phyloP scores from a whole-genome alignment of 1,284 basidiomycete species.

The Mycosarcoma mackinlayi region DNA sequence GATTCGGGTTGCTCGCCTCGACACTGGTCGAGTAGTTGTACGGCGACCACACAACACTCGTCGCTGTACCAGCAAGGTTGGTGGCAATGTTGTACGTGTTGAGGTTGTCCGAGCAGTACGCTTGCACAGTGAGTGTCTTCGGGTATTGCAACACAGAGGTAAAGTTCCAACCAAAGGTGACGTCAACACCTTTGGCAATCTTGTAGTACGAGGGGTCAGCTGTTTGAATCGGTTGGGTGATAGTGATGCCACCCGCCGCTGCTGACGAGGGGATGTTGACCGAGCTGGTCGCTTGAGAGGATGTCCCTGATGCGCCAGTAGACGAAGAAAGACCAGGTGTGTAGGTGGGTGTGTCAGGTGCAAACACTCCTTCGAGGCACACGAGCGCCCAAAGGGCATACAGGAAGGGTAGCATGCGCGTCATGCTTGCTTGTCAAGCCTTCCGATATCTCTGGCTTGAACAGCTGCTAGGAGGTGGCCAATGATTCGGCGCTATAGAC shows the following conservation, averaged over 20 bases:
- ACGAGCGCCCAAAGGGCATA: slow-evolving; percentile 32
- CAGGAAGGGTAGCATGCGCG: slow-evolving; percentile 18
- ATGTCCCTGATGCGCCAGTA: slow-evolving; percentile 5
- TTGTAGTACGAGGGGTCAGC: slow-evolving; percentile 66
- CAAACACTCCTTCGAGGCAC: slow-evolving; percentile 18
- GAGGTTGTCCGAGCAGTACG: slow-evolving; percentile 62
- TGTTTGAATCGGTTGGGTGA: slow-evolving; percentile 64
- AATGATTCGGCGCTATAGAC: background rate
- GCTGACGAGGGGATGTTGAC: slow-evolving; percentile 54
- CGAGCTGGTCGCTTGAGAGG: slow-evolving; percentile 15
- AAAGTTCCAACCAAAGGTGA: slow-evolving; percentile 68
- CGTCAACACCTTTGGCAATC: slow-evolving; percentile 59
- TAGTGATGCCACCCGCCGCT: slow-evolving; percentile 61
- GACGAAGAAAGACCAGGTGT: slow-evolving; percentile 29
- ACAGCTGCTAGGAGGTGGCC: background rate
- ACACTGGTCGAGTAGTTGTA: slow-evolving; percentile 61
- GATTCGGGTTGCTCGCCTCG: slow-evolving; percentile 37
- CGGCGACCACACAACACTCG: slow-evolving; percentile 62
- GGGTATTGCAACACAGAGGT: slow-evolving; percentile 61
- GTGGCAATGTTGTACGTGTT: slow-evolving; percentile 64
- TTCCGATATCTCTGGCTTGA: too few relatives aligned
- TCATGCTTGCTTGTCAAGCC: slow-evolving; percentile 8
- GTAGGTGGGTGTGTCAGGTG: slow-evolving; percentile 33
- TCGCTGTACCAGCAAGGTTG: slow-evolving; percentile 58
- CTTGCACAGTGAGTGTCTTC: slow-evolving; percentile 54